Base-by-base conservation (phyloP, 1,284 basidiomycete genomes). In the Pisolithus thermaeus region DNA sequence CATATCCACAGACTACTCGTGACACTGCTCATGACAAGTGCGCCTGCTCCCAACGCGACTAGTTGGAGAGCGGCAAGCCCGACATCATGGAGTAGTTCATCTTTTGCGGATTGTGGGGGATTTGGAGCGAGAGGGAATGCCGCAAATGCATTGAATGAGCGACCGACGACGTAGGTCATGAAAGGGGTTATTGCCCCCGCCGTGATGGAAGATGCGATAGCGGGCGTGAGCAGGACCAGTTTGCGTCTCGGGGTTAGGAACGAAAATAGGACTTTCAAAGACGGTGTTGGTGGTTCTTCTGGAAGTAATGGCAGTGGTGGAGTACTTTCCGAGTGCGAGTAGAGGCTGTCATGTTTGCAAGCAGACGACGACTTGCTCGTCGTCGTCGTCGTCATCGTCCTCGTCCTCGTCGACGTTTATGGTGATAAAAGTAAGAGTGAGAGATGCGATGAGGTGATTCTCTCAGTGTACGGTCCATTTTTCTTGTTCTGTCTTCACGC, bases 151-250 rank as follows among this genome's bases (percentile, higher is more conserved):
- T 90, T 79, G 72, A 98, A 97, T 5, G 86, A 83, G 49, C 88
- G 79, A 28, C 96, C 95, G 57, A 98, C 76, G 57, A 96, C 81
- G 49, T 83, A 79, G 6, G 96, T 95, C 93, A 98, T 97, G 74
- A 90, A 90, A 1, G 96, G 92, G 0, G 90, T 92, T 36, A 97
- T 77, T 36, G 84, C 80, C 41, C 92, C 90, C 0, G 85, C 78
- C 40, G 81, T 70, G 38, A 92, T 53, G 4, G 92, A 88, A 25
- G 83, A 76, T 41, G 81, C 18, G 49, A 89, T 59, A 3, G 89
- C 92, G 1, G 95, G 95, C 25, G 86, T 57, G 48, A 95, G 70
- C 54, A 92, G 73, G 22, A 71, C 58, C 49, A 74, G 62, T 57
- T 75, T 65, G 56, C 83, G 79, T 36, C 72, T 70, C 12, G 70